Base-by-base conservation (phyloP, 2,329 filamentous ascomycete species). In the Trichothecium roseum region DNA sequence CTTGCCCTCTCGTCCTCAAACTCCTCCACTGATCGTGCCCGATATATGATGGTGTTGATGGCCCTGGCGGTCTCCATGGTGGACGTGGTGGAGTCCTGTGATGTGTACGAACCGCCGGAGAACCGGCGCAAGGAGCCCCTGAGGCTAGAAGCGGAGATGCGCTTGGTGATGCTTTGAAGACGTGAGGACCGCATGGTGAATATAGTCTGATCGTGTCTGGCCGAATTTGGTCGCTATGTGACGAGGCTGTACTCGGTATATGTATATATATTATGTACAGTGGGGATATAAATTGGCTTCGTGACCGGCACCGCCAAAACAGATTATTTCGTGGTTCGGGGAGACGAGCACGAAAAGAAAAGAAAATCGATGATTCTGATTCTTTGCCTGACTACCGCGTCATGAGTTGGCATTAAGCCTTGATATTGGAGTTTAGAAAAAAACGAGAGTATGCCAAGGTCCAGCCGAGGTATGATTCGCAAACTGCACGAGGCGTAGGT, bases 41-140 rank as follows among this genome's bases (percentile, higher is more conserved):
- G 62, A 45, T 68, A 64, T 40, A 78, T 67, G 50, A 78, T 66
- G 46, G 62, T 68, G 58, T 76, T 77, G 60, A 78, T 72, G 35
- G 69, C 68, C 51, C 54, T 62, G 18, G 63, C 56, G 42, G 57
- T 54, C 17, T 69, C 54, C 35, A 56, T 45, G 32, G 59, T 60
- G 42, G 59, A 63, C 39, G 61, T 62, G 8, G 40, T 40, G 3
- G 45, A 53, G 34, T 38, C 38, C n/a, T 44, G 42, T 8, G 50
- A 40, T 4, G 49, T 24, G 14, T 33, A 62, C 0, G 67, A 65
- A 15, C 62, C 54, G 9, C 66, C 64, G 2, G 66, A 67, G 9
- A 59, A 64, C 39, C 71, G 67, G 40, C 71, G 69, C 53, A 74
- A 62, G 8, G 69, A 70, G 32, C 63, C 66, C 41, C 69, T 68